Conservation (phyloP, 2,329 filamentous ascomycete genomes). For the Fusarium sp. region DNA sequence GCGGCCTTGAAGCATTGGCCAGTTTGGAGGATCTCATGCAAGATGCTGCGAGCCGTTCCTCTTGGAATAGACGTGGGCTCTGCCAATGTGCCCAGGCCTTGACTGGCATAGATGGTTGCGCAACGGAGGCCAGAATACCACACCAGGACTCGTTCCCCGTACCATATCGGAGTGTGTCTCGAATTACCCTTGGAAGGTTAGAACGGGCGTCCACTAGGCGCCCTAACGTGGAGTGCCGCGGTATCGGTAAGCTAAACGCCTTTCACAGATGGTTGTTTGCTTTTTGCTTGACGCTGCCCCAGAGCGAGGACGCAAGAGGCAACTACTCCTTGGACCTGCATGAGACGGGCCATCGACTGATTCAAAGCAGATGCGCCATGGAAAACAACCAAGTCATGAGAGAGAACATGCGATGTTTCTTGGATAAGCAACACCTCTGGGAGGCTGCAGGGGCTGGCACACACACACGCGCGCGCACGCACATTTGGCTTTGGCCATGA, state of each 20-base stretch:
- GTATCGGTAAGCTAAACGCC: constrained; percentile 26
- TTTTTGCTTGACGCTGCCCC: background rate
- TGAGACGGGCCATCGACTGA: constrained; percentile 28
- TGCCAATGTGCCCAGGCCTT: background rate
- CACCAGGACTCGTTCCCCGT: background rate
- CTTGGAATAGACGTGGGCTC: background rate
- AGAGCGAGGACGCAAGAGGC: constrained; percentile 5
- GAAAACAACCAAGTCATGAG: constrained; percentile 35
- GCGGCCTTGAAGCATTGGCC: background rate
- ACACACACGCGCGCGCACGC: constrained; percentile 26
- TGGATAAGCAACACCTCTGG: constrained; percentile 14
- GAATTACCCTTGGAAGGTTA: background rate
- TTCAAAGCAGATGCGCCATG: constrained; percentile 24
- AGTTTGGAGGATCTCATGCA: constrained; percentile 9
- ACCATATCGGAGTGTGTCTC: constrained; percentile 10
- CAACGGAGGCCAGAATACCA: background rate
- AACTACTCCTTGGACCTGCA: constrained; percentile 4
- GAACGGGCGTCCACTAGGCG: constrained; percentile 1
- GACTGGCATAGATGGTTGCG: background rate
- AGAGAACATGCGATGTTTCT: constrained; percentile 29
- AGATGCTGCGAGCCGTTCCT: constrained; percentile 5
- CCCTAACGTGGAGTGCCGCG: constrained; percentile 12
- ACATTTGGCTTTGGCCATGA: constrained; percentile 34
- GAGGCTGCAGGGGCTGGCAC: constrained; percentile 42
- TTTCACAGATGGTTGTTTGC: background rate